phyloP scores from a whole-genome alignment of 2,329 filamentous ascomycete species.

The Colletotrichum higginsianum region DNA sequence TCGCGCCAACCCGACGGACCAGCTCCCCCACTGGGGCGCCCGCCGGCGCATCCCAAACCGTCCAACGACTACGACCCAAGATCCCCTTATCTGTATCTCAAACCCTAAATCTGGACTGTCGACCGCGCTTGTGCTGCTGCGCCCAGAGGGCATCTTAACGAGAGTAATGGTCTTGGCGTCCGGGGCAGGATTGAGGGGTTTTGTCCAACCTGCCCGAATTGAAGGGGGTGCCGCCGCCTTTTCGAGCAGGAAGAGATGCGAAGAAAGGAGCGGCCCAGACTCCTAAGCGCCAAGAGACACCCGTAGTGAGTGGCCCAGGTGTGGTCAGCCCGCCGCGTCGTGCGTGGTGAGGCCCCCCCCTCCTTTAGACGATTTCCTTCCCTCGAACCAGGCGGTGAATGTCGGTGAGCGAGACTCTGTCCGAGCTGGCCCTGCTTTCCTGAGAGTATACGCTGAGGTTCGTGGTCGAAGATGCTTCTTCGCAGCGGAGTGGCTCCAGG shows the following conservation, averaged over 20 bases:
- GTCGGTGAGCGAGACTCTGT: slow-evolving; percentile 28
- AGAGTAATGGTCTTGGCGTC: slow-evolving; percentile 39
- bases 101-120: slow-evolving; percentile 37
- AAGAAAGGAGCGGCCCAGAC: slow-evolving; percentile 22
- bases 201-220: slow-evolving; percentile 25
- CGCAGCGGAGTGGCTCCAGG: slow-evolving; percentile 31
- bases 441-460: slow-evolving; percentile 31
- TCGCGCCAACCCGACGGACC: slow-evolving; percentile 35
- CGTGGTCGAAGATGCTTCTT: slow-evolving; percentile 29
- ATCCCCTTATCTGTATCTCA: slow-evolving; percentile 36
- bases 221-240: slow-evolving; percentile 10
- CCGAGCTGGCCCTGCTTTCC: slow-evolving; percentile 31
- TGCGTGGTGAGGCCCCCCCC: slow-evolving; percentile 9
- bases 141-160: slow-evolving; percentile 25
- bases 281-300: slow-evolving; percentile 26
- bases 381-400: slow-evolving; percentile 28
- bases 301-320: slow-evolving; percentile 24
- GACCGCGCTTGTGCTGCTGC: slow-evolving; percentile 23
- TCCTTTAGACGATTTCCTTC: slow-evolving; percentile 37
- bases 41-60: slow-evolving; percentile 36
- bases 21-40: slow-evolving; percentile 30
- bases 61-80: slow-evolving; percentile 39
- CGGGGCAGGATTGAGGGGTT: slow-evolving; percentile 30
- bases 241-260: background rate
- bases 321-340: background rate